phyloP scores from a whole-genome alignment of 2,329 filamentous ascomycete species.

The Volutella citrinella region DNA sequence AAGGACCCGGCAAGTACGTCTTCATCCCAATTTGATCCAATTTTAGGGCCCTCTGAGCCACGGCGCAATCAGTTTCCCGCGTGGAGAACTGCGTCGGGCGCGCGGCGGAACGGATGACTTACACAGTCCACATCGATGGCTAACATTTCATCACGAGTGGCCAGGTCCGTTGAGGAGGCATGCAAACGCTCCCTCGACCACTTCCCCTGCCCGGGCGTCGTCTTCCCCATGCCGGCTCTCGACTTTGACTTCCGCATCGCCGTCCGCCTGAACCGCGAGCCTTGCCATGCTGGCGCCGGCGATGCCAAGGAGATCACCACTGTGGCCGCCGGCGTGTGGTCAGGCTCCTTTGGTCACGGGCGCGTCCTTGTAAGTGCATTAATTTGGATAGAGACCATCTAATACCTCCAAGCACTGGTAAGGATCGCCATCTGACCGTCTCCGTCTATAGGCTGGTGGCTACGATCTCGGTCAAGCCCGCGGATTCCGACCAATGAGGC shows the following conservation, averaged over 20 bases:
- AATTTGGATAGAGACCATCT: too few species aligned
- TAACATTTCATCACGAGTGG: not conserved
- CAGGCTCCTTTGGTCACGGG: slow-evolving; percentile 47
- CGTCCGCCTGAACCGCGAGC: slow-evolving; percentile 41
- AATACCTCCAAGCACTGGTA: not conserved
- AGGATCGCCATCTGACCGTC: not conserved
- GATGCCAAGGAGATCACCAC: slow-evolving; percentile 48
- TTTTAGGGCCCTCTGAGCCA: too few species aligned
- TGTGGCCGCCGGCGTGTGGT: slow-evolving; percentile 45
- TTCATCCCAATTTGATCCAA: too few species aligned
- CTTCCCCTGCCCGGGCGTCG: slow-evolving; percentile 40
- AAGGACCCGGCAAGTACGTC: slow-evolving; percentile 26
- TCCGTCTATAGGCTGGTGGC: slow-evolving; percentile 33
- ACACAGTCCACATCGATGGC: not conserved
- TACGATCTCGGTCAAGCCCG: slow-evolving; percentile 41
- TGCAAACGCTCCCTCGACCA: slow-evolving; percentile 37
- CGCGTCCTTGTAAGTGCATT: slow-evolving; percentile 40
- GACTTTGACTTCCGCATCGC: slow-evolving; percentile 50
- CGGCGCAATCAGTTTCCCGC: too few species aligned
- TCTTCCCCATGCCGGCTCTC: slow-evolving; percentile 44
- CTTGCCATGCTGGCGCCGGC: slow-evolving; percentile 41
- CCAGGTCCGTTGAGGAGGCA: slow-evolving; percentile 35
- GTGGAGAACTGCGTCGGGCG: too few species aligned
- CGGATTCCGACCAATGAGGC: slow-evolving; percentile 39
- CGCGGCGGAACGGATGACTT: not conserved